A percentile compares a stretch with the other conserved stretches of the same genome.
Conservation (phyloP, 169 alveolate species). For the Babesia microti region DNA sequence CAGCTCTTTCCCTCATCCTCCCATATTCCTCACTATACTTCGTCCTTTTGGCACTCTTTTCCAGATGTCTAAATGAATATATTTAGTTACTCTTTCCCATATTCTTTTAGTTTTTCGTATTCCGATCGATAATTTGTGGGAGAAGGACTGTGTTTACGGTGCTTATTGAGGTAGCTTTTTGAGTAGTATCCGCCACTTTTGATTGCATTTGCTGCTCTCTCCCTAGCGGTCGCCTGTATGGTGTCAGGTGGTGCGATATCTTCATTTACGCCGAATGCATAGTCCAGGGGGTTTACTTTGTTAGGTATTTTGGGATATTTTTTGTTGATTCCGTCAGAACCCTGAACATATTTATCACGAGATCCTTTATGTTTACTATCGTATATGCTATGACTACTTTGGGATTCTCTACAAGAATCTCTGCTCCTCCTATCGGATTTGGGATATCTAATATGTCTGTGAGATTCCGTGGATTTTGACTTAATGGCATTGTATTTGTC, state of each 20-base stretch:
- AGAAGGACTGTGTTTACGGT: neutral
- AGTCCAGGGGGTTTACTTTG: constrained; percentile 21
- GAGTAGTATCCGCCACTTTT: neutral
- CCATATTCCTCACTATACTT: too few relatives aligned
- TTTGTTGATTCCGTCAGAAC: too few relatives aligned
- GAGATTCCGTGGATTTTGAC: too few relatives aligned
- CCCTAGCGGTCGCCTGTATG: constrained; percentile 25
- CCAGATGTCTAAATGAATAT: too few relatives aligned
- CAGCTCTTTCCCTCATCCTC: too few relatives aligned
- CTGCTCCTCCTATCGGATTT: too few relatives aligned
- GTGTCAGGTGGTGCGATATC: constrained; percentile 43
- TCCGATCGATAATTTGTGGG: neutral
- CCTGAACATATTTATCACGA: neutral
- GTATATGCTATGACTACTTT: too few relatives aligned
- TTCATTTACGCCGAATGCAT: constrained; percentile 44
- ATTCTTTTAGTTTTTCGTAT: neutral
- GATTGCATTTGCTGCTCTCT: constrained; percentile 9
- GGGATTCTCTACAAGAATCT: too few relatives aligned
- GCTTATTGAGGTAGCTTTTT: neutral
- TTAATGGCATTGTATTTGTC: constrained; percentile 28
- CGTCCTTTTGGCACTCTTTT: too few relatives aligned
- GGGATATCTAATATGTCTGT: too few relatives aligned
- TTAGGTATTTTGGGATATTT: constrained; percentile 28
- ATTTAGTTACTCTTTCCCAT: too few relatives aligned
- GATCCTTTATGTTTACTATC: too few relatives aligned